Base-by-base conservation (phyloP, 176 grass and related monocot genomes). In the Paspalum notatum region DNA sequence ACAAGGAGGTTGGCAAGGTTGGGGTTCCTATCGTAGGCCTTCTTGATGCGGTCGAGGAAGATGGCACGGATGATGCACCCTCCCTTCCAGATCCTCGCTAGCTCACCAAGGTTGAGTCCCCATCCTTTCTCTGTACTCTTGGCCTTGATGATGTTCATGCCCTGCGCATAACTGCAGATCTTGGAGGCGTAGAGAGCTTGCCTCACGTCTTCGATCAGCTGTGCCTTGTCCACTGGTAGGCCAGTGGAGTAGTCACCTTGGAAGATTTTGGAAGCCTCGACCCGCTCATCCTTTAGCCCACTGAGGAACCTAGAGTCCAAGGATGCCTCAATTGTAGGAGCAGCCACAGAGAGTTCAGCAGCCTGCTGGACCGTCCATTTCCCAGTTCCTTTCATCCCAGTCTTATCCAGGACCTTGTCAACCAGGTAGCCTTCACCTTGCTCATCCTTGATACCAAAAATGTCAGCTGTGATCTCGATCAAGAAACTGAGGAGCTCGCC, bases 321-420 rank as follows among this genome's bases (percentile, higher is more conserved):
- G 65, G 93, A 95, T 16, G 93, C 93, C 64, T 84, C 93, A 3
- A 95, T 92, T 48, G 93, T 95, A 47, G 90, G 93, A 74, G 93
- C 93, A 32, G 90, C 90, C 60, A 95, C 90, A 25, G 93, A 89
- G 55, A 95, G 87, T 53, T 95, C 93, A 26, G 90, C 93, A 44
- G 93, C 93, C 50, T 95, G 93, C 73, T 95, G 93, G 54, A 95
- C 90, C 0, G 90, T 95, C 93, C 93, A 95, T 64, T 95, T 95
- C 37, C 93, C 93, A 4, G 93, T 95, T 38, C 93, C 93, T 43
- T 95, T 92, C 89, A 95, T 95, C 39, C 90, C 93, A 0, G 93
- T 95, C 84, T 95, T 95, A 81, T 95, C 93, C 80, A 95, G 68
- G 59, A 95, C 93, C 78, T 95, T 95, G 85, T 95, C 93, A 0